Conservation (phyloP, 2,329 filamentous ascomycete genomes). For the Chrysosporium keratinophilum region DNA sequence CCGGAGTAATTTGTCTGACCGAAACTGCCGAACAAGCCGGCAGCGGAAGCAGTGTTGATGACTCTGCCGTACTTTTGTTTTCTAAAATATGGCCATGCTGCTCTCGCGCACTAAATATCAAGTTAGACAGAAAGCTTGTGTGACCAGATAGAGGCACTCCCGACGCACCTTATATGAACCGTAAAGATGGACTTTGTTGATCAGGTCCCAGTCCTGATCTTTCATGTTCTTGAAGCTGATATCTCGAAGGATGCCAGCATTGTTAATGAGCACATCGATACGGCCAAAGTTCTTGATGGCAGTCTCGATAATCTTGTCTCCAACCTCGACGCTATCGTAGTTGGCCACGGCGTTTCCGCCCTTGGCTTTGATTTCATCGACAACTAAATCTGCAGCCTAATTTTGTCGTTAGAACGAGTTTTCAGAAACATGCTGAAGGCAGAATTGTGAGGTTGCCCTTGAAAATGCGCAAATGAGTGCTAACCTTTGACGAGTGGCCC, state of each 20-base stretch:
- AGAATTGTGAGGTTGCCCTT: too few species aligned
- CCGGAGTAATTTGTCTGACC: slow-evolving; percentile 91
- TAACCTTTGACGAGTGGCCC: slow-evolving; percentile 73
- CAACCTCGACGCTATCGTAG: slow-evolving; percentile 76
- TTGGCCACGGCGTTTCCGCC: slow-evolving; percentile 96
- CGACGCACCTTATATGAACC: slow-evolving; percentile 69
- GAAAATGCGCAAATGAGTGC: slow-evolving; percentile 17
- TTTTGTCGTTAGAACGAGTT: slow-evolving; percentile 48
- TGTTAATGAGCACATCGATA: slow-evolving; percentile 93
- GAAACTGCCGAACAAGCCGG: slow-evolving; percentile 89
- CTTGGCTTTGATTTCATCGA: slow-evolving; percentile 53
- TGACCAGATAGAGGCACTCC: not conserved
- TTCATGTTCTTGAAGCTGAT: slow-evolving; percentile 98
- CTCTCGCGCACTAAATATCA: slow-evolving; percentile 58
- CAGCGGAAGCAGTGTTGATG: slow-evolving; percentile 94
- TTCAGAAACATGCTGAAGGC: slow-evolving; percentile 45
- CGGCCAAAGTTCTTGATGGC: slow-evolving; percentile 48
- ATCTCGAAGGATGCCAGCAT: slow-evolving; percentile 89
- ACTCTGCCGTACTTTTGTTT: slow-evolving; percentile 97
- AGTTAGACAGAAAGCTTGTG: not conserved
- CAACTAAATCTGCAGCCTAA: slow-evolving; percentile 50
- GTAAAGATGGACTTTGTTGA: slow-evolving; percentile 83
- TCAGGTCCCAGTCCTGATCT: slow-evolving; percentile 91
- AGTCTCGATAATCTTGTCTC: slow-evolving; percentile 78
- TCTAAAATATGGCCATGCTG: slow-evolving; percentile 93